Evolutionary conservation across 495 filamentous ascomycete species (phyloP), one percentile per base, ranked within the genome.

Genomic region (Staphylotrichum longicolle): DNA sequence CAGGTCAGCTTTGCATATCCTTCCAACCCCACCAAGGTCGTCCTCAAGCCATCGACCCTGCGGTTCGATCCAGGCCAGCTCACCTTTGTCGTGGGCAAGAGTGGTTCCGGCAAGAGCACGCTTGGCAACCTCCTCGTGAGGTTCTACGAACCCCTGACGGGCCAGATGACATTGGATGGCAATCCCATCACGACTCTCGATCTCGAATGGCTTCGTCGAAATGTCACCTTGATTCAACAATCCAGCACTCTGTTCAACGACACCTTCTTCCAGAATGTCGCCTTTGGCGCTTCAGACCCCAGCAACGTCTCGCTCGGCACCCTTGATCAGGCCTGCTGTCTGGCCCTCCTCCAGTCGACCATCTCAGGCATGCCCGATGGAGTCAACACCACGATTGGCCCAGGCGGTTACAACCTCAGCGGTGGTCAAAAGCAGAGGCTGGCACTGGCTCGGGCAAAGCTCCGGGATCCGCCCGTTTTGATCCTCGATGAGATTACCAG

Each of bases 71-170:
- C 88, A 0, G 86, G 88, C 0, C 77, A 88, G 67, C 87, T 88
- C 5, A 91, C 85, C 4, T 98, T 95, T 63, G 78, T 98, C 7
- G 82, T 97, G 57, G 94, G 94, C 3, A 81, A 80, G 57, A 96
- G 91, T 65, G 94, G 94, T 2, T 96, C 91, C 11, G 94, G 94
- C 0, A 98, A 98, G 70, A 96, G 90, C 68, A 98, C 94, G 0
- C 68, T 98, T 8, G 85, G 86, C 3, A 91, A 91, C 66, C 74
- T 98, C 3, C 76, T 98, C 3, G 74, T 91, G 54, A 81, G 86
- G 37, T 90, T 93, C 67, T 96, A 96, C 66, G 73, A 82, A 9
- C 85, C 90, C 3, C 74, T 71, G 0, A 74, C 75, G 0, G 94
- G 94, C 0, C 67, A 83, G 6, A 88, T 97, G 27, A 62, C 80